Base-by-base conservation (phyloP, 202 grass and related monocot species). In the Hordeum pubiflorum region DNA sequence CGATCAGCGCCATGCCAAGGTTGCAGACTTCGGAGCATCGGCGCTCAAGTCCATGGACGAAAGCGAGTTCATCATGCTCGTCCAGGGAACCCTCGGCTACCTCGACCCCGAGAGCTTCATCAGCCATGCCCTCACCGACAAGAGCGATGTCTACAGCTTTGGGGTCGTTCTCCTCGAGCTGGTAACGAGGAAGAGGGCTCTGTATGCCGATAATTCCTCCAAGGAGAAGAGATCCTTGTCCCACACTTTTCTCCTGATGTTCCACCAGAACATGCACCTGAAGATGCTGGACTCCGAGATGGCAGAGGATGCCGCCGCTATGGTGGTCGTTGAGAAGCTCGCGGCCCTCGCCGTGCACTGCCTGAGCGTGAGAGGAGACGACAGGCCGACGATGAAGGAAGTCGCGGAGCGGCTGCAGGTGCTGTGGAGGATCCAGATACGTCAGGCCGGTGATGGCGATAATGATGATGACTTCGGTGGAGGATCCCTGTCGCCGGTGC, bases 121-220 rank as follows among this genome's bases (percentile, higher is more conserved):
- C 27, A 92, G 75, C 7, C 69, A 86, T 2, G 36, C 13, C 9
- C 39, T 92, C 32, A 86, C 80, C 29, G 84, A 92, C 0, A 86
- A 80, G 2, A 92, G 86, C 54, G 90, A 92, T 57, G 76, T 86
- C 0, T 92, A 89, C 63, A 92, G 86, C 4, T 89, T 92, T 1
- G 75, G 80, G 0, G 80, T 89, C 15, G 83, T 89, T 77, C 62
- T 86, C 22, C 44, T 92, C 10, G 83, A 89, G 80, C 18, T 89
- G 8, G 26, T 89, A 5, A 86, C 86, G n/a, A 84, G 86, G 44
- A 92, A 89, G 55, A 63, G 23, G 40, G 83, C 70, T 9, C 6
- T 92, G 34, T 89, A 66, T 44, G 39, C 2, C 5, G 55, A 80
- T 21, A 58, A 76, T 9, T 48, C n/a, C 6, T 68, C 20, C 0